Base-by-base conservation (phyloP, 2,329 filamentous ascomycete species). In the Aspergillus sp. region DNA sequence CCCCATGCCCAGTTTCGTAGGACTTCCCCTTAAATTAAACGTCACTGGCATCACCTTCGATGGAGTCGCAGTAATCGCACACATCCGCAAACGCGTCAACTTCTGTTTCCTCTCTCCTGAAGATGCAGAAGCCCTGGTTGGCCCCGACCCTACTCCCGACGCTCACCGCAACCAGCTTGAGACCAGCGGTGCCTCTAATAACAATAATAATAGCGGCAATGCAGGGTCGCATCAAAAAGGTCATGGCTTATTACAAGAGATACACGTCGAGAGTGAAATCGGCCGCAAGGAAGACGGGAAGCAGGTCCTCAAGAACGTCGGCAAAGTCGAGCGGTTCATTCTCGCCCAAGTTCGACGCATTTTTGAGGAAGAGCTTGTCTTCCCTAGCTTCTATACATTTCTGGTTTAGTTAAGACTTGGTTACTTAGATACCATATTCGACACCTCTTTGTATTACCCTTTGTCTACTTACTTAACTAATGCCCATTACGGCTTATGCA, bases 351-450 rank as follows among this genome's bases (percentile, higher is more conserved):
- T 99, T 61, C 87, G 93, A 71, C 86, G 92, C 70, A 98, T 99
- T 67, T 98, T 99, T 70, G 95, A 99, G 76, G 95, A 98, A 72
- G 95, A 99, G 74, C 95, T 98, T 77, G 93, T 98, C 61, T 98
- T 96, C 77, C 95, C 95, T 45, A 97, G 93, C 75, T 98, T 96
- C 76, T 98, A 93, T 93, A 98, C 93, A 5, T 57, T 61, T 40
- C 52, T 57, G 49, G 45, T 58, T 23, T 58, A 33, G 43, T 39
- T 25, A 27, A 21, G 21, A 23, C 14, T 27, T 19, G 33, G 11
- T 31, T 31, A 31, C 27, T 31, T 11, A 31, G 27, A 45, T 43
- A 52, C 25, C 39, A 45, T 31, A 40, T 27, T 14, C 7, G 4
- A 21, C 14, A 17, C 8, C 45, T 15, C 35, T 37, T 37, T 37